A percentile compares a stretch with the other conserved stretches of the same genome.
Conservation (phyloP, 768 basidiomycete genomes). For the Boletus fagicola region DNA sequence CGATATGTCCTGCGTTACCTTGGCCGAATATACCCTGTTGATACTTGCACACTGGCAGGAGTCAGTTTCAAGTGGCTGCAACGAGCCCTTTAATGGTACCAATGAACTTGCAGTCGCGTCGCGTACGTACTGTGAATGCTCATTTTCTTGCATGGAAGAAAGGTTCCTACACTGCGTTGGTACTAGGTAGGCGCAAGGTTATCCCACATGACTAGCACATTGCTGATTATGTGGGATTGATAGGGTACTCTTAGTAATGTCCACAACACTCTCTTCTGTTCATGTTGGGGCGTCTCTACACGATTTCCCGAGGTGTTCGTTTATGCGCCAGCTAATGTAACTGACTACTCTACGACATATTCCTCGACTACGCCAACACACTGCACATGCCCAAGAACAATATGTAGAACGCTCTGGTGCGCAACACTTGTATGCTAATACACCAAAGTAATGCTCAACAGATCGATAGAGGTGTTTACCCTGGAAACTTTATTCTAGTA, state of each 20-base stretch:
- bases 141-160: neutral
- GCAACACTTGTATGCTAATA: neutral
- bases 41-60: neutral
- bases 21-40: neutral
- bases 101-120: neutral
- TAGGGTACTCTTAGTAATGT: neutral
- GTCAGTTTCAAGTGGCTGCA: neutral
- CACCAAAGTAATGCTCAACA: neutral
- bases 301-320: neutral
- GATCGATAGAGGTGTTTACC: neutral
- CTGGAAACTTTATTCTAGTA: neutral
- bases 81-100: too few species aligned
- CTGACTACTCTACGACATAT: neutral
- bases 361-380: neutral
- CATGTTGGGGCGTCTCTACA: neutral
- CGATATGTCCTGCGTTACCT: neutral
- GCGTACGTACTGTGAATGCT: neutral
- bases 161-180: neutral
- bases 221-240: neutral
- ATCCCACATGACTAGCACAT: too few species aligned
- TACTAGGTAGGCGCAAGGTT: neutral
- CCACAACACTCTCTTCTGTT: neutral
- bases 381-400: neutral
- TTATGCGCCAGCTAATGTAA: neutral
- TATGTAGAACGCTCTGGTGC: neutral